These are phyloP conservation scores for Xylaria sp. DNA, from an alignment of 2,329 filamentous ascomycete species.

Conservation along the genomic window DNA sequence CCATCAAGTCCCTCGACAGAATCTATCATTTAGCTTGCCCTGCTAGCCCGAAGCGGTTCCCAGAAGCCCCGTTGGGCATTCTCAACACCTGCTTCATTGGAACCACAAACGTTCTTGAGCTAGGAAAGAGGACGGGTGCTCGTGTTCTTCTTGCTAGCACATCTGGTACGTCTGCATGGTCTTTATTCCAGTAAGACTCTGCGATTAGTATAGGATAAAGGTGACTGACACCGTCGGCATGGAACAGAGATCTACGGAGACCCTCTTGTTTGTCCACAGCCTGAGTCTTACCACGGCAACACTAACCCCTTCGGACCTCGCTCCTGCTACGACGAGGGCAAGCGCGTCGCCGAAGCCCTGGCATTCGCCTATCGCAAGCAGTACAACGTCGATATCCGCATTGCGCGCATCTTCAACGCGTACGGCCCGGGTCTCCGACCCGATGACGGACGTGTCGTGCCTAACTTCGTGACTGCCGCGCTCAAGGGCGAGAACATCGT, in stretches of 20 bases:
- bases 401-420: neutral
- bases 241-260: conserved; percentile 1
- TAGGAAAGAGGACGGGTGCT: neutral
- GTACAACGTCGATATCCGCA: neutral
- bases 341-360: neutral
- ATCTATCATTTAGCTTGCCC: neutral
- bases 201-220: neutral
- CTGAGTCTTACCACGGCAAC: neutral
- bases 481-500: neutral
- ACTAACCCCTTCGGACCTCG: neutral
- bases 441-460: neutral
- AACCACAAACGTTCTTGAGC: conserved; percentile 1
- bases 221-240: neutral
- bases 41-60: conserved; percentile 1
- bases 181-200: neutral
- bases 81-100: neutral
- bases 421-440: neutral
- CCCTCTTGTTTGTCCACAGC: neutral
- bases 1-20: neutral
- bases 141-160: neutral
- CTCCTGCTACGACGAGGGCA: neutral
- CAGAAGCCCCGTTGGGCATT: neutral
- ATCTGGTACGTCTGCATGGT: neutral
- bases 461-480: neutral
- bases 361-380: neutral